A percentile compares a stretch with the other conserved stretches of the same genome.
Conservation (phyloP, 768 basidiomycete species). For the Crepidotus variabilis region DNA sequence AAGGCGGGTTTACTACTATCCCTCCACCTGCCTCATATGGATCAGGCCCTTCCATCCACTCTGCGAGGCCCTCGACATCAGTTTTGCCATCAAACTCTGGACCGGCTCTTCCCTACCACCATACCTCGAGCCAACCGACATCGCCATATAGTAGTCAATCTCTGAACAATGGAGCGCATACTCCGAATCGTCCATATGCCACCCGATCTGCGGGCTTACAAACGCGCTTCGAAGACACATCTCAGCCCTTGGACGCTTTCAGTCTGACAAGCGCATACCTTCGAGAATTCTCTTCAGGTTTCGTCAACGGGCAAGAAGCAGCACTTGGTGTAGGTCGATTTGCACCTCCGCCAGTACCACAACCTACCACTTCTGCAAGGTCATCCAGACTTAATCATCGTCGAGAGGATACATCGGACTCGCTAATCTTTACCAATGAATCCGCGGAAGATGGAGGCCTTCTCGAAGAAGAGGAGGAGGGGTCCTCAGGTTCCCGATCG, state of each 20-base stretch:
- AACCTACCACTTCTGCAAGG: constrained; percentile 8
- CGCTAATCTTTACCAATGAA: constrained; percentile 10
- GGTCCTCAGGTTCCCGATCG: constrained; percentile 9
- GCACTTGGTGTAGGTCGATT: constrained; percentile 9
- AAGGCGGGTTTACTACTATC: not conserved
- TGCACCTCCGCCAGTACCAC: constrained; percentile 6
- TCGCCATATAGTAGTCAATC: not conserved
- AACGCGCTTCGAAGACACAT: constrained; percentile 8
- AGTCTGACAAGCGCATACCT: constrained; percentile 12
- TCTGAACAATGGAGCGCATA: not conserved
- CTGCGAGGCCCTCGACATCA: not conserved
- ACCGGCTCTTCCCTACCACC: not conserved
- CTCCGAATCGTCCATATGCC: not conserved
- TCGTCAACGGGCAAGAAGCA: constrained; percentile 16
- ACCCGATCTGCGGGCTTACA: constrained; percentile 8
- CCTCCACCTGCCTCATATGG: not conserved
- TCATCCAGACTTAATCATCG: constrained; percentile 5
- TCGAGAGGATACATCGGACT: constrained; percentile 9
- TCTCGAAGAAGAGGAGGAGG: not conserved
- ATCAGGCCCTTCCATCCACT: not conserved
- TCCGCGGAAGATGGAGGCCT: constrained; percentile 1
- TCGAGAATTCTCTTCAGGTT: constrained; percentile 16
- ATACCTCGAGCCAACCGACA: not conserved
- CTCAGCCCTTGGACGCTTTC: constrained; percentile 14
- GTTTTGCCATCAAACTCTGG: not conserved